A percentile compares a stretch with the other conserved stretches of the same genome.
phyloP scores from a whole-genome alignment of 1,284 basidiomycete species.

The Tetrapyrgos nigripes region DNA sequence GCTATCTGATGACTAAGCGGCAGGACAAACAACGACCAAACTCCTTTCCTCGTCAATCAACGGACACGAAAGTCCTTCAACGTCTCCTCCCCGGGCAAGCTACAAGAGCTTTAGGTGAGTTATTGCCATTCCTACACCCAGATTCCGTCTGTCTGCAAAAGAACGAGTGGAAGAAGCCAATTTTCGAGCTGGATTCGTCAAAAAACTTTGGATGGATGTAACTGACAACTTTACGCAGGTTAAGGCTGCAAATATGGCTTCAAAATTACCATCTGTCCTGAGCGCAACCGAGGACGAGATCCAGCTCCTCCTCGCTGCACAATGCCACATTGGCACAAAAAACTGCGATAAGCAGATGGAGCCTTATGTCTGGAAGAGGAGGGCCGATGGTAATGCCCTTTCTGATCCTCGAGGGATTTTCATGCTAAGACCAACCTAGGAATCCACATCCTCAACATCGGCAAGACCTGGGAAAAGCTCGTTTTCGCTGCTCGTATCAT shows the following conservation, averaged over 20 bases:
- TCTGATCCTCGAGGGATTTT: constrained; percentile 16
- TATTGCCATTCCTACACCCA: neutral
- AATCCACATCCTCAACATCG: constrained; percentile 97
- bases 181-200: constrained; percentile 46
- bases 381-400: constrained; percentile 83
- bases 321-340: constrained; percentile 97
- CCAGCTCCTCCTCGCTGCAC: constrained; percentile 92
- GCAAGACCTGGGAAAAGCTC: constrained; percentile 99
- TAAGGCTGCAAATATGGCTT: constrained; percentile 52
- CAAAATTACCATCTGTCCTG: constrained; percentile 93
- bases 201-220: constrained; percentile 35
- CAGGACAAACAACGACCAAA: too few relatives aligned
- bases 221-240: constrained; percentile 3
- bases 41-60: too few relatives aligned
- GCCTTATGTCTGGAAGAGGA: constrained; percentile 97
- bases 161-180: neutral
- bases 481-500: constrained; percentile 95
- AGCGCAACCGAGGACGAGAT: constrained; percentile 98
- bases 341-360: constrained; percentile 99
- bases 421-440: constrained; percentile 51
- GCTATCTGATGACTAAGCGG: too few relatives aligned
- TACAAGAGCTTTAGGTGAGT: neutral
- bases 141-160: neutral
- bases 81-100: too few relatives aligned
- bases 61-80: too few relatives aligned